These are phyloP conservation scores for Zymoseptoria ardabiliae DNA, from an alignment of 2,329 filamentous ascomycete species.

Conservation along the genomic window DNA sequence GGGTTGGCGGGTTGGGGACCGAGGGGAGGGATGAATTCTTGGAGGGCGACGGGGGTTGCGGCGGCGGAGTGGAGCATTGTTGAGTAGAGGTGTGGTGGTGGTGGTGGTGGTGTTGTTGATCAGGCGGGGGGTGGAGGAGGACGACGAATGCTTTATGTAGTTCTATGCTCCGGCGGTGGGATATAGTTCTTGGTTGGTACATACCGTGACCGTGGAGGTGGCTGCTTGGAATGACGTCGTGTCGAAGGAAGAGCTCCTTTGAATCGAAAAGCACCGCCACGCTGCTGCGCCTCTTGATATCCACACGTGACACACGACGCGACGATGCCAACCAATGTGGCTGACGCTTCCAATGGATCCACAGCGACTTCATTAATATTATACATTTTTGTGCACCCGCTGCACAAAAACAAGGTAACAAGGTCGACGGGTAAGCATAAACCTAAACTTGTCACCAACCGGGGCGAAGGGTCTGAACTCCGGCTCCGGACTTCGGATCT, in stretches of 20 bases:
- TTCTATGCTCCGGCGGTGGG: too few species aligned
- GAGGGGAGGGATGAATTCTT: slow-evolving; percentile 23
- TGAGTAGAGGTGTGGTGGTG: not conserved
- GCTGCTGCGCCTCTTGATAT: not conserved
- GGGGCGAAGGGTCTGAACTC: too few species aligned
- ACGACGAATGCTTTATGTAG: too few species aligned
- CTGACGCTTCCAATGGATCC: not conserved
- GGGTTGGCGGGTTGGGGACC: slow-evolving; percentile 24
- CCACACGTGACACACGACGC: too few species aligned
- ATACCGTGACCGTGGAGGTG: too few species aligned
- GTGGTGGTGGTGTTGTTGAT: slow-evolving; percentile 1
- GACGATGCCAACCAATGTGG: not conserved
- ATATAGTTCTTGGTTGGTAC: too few species aligned
- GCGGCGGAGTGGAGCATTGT: not conserved
- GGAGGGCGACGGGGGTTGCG: not conserved
- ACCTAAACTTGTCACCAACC: too few species aligned
- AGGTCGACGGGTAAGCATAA: too few species aligned
- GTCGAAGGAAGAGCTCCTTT: not conserved
- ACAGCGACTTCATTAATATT: too few species aligned
- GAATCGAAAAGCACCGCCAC: not conserved
- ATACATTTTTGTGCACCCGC: too few species aligned
- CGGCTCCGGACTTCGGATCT: too few species aligned
- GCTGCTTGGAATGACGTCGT: not conserved
- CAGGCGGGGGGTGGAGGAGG: not conserved
- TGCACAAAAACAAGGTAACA: too few species aligned